These are phyloP conservation scores for Neonectria sp. DNA, from an alignment of 2,329 filamentous ascomycete species.

Conservation along the genomic window DNA sequence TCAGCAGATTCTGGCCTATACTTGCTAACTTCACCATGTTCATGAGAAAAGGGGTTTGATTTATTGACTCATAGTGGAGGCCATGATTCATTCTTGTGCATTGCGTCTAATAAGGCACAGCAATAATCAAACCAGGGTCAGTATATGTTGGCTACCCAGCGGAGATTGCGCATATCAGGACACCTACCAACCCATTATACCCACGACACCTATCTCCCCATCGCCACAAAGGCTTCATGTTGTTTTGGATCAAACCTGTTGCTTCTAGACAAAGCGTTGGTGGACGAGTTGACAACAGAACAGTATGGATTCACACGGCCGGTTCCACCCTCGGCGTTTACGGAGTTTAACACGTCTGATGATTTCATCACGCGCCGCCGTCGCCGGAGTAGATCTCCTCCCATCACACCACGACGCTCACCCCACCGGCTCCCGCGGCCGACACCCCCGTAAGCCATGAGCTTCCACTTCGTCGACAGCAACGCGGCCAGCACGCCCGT, in stretches of 20 bases:
- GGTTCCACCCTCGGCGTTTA: conserved; percentile 31
- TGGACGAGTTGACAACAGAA: not conserved
- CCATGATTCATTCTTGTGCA: not conserved
- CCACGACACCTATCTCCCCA: not conserved
- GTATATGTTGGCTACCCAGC: not conserved
- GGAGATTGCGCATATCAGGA: not conserved
- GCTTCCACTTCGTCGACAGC: conserved; percentile 40
- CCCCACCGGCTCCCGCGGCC: not conserved
- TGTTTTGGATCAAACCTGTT: not conserved
- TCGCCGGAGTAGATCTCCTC: not conserved
- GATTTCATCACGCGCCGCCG: conserved; percentile 12
- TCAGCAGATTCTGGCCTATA: not conserved
- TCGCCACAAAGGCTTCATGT: not conserved
- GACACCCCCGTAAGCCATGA: conserved; percentile 25
- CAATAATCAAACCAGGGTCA: not conserved
- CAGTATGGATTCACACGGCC: not conserved
- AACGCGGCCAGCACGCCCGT: conserved; percentile 16
- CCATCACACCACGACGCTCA: not conserved
- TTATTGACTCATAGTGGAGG: not conserved
- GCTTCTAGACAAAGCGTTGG: not conserved
- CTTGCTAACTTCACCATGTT: not conserved
- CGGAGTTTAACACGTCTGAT: conserved; percentile 29
- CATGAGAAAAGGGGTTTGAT: not conserved
- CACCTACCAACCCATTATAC: not conserved
- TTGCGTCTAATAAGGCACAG: not conserved